phyloP scores from a whole-genome alignment of 768 basidiomycete species.

The Leccinum uliginosum region DNA sequence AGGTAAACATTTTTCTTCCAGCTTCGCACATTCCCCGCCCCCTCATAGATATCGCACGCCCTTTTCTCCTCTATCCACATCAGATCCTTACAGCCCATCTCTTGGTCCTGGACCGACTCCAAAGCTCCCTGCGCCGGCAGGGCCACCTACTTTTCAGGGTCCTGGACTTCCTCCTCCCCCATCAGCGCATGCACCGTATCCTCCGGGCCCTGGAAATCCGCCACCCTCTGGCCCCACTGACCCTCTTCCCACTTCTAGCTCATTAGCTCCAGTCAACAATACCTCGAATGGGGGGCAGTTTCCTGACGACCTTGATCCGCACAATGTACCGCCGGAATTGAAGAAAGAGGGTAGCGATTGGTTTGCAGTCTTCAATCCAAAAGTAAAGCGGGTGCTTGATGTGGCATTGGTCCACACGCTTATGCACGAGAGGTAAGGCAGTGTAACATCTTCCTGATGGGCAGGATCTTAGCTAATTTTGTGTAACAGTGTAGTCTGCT shows the following conservation, averaged over 20 bases:
- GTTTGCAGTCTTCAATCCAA: conserved; percentile 85
- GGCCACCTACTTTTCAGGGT: conserved; percentile 32
- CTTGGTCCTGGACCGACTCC: conserved; percentile 38
- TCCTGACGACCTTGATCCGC: conserved; percentile 32
- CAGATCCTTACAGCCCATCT: conserved; percentile 33
- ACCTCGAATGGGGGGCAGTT: conserved; percentile 30
- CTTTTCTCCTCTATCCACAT: conserved; percentile 24
- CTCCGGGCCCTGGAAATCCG: conserved; percentile 31
- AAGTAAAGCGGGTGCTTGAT: conserved; percentile 73
- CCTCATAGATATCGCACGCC: conserved; percentile 30
- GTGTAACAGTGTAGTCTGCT: conserved; percentile 66
- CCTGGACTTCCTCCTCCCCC: conserved; percentile 35
- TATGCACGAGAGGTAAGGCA: conserved; percentile 79
- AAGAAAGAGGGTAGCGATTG: conserved; percentile 77
- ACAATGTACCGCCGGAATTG: conserved; percentile 30
- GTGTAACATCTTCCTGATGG: background rate
- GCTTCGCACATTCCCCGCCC: conserved; percentile 26
- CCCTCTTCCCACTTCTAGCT: conserved; percentile 19
- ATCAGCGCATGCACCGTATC: conserved; percentile 28
- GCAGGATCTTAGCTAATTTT: conserved; percentile 7
- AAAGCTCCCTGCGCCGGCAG: conserved; percentile 30
- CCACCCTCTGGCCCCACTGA: conserved; percentile 28
- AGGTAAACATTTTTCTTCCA: conserved; percentile 33
- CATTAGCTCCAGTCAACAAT: conserved; percentile 25
- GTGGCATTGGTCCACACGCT: conserved; percentile 80